Conservation (phyloP, 192 early-diverging fungal species). For the Coemansia sp. region DNA sequence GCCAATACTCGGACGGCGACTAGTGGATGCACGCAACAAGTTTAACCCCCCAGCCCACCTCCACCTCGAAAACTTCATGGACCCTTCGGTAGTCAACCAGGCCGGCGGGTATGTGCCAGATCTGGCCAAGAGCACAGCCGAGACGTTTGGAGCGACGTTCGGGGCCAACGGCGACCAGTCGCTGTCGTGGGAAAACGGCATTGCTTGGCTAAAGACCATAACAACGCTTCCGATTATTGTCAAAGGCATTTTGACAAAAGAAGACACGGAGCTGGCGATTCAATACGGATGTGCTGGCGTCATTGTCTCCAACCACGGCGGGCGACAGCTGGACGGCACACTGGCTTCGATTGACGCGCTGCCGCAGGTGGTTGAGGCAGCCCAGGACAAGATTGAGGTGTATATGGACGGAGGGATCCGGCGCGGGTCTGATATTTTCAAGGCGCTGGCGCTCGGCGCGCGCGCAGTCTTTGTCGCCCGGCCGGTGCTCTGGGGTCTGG, state of each 20-base stretch:
- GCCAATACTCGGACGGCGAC: slow-evolving; percentile 54
- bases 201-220: slow-evolving; percentile 81
- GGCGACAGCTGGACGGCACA: slow-evolving; percentile 86
- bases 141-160: slow-evolving; percentile 49
- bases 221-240: slow-evolving; percentile 83
- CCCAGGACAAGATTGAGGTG: slow-evolving; percentile 70
- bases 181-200: slow-evolving; percentile 78
- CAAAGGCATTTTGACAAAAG: slow-evolving; percentile 88
- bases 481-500: slow-evolving; percentile 74
- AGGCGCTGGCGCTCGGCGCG: slow-evolving; percentile 93
- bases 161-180: slow-evolving; percentile 61
- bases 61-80: slow-evolving; percentile 62
- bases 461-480: slow-evolving; percentile 64
- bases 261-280: slow-evolving; percentile 85
- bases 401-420: slow-evolving; percentile 94
- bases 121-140: slow-evolving; percentile 5
- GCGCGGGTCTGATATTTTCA: slow-evolving; percentile 89
- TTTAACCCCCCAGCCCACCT: slow-evolving; percentile 61
- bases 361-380: slow-evolving; percentile 77
- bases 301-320: slow-evolving; percentile 95
- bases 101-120: slow-evolving; percentile 1
- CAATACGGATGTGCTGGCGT: slow-evolving; percentile 75
- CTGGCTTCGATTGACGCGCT: slow-evolving; percentile 81
- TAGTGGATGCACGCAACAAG: slow-evolving; percentile 56
- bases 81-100: slow-evolving; percentile 12